Conservation (phyloP, 768 basidiomycete genomes). For the Boletus eberwhitei region DNA sequence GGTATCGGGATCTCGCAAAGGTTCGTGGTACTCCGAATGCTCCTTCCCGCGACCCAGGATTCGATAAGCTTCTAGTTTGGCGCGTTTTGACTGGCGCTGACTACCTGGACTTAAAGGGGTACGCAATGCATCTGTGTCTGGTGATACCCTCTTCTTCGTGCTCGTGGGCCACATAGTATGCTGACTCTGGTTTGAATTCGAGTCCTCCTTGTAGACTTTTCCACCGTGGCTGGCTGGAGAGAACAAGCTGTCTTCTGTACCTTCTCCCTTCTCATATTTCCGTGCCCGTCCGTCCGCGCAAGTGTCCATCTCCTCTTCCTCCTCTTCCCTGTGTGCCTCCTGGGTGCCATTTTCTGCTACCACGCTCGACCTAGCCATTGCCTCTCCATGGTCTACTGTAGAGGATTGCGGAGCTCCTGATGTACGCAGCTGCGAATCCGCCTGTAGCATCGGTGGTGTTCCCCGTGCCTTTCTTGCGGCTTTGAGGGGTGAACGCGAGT, state of each 20-base stretch:
- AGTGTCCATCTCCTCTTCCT: background rate
- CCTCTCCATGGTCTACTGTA: background rate
- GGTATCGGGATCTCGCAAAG: slow-evolving; percentile 18
- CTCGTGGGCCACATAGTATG: background rate
- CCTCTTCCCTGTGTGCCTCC: background rate
- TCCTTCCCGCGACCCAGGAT: slow-evolving; percentile 10
- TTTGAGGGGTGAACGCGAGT: slow-evolving; percentile 50
- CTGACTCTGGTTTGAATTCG: background rate
- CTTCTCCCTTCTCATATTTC: slow-evolving; percentile 13
- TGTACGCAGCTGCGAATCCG: background rate
- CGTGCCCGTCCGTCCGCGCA: background rate
- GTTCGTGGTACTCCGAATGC: slow-evolving; percentile 17
- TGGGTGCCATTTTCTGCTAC: background rate
- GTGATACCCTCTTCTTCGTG: slow-evolving; percentile 31
- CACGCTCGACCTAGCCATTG: background rate
- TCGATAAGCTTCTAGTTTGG: slow-evolving; percentile 22
- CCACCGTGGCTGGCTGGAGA: slow-evolving; percentile 3
- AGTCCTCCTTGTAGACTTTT: background rate
- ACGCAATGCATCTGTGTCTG: slow-evolving; percentile 20
- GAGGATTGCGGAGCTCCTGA: background rate
- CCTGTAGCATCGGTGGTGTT: slow-evolving; percentile 19
- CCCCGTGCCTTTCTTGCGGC: slow-evolving; percentile 40
- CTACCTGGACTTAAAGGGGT: slow-evolving; percentile 8
- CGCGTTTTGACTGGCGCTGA: slow-evolving; percentile 25
- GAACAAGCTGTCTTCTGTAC: slow-evolving; percentile 41